phyloP scores from a whole-genome alignment of 2,329 filamentous ascomycete genomes.

The Allantophomopsis cytisporea region DNA sequence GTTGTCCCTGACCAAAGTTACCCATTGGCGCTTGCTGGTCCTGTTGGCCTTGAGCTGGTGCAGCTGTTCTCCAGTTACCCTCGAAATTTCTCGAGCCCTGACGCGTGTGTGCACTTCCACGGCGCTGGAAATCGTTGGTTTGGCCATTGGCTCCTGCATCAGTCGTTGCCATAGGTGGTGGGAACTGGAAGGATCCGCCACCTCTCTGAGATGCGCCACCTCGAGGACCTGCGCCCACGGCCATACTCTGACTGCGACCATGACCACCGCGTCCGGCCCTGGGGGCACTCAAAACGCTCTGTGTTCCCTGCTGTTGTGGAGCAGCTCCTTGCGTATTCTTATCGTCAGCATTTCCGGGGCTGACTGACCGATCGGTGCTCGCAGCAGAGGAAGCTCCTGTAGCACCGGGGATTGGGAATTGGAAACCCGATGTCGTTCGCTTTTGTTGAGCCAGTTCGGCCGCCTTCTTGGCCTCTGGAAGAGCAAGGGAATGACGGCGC shows the following conservation, averaged over 20 bases:
- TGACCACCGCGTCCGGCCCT: slow-evolving; percentile 35
- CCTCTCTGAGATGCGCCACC: slow-evolving; percentile 50
- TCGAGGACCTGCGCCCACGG: slow-evolving; percentile 55
- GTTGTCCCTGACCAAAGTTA: slow-evolving; percentile 58
- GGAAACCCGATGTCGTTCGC: slow-evolving; percentile 83
- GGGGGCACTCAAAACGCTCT: slow-evolving; percentile 6
- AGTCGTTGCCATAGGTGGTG: slow-evolving; percentile 33
- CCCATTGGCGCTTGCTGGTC: slow-evolving; percentile 42
- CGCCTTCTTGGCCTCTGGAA: slow-evolving; percentile 95
- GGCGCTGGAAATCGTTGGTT: slow-evolving; percentile 55
- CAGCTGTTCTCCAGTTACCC: slow-evolving; percentile 90
- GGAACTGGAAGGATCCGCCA: slow-evolving; percentile 62
- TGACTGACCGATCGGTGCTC: slow-evolving; percentile 26
- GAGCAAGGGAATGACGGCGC: slow-evolving; percentile 82
- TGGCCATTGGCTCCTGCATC: slow-evolving; percentile 31
- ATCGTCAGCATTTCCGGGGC: slow-evolving; percentile 10
- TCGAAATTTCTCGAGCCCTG: slow-evolving; percentile 90
- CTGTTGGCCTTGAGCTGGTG: slow-evolving; percentile 25
- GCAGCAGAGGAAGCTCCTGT: slow-evolving; percentile 44
- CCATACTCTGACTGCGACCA: slow-evolving; percentile 85
- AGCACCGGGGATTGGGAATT: slow-evolving; percentile 72
- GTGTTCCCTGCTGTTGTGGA: slow-evolving; percentile 8
- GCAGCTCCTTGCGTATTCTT: slow-evolving; percentile 10
- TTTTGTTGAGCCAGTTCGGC: slow-evolving; percentile 96
- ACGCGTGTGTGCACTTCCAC: slow-evolving; percentile 65